Conservation (phyloP, 108 stramenopile genomes). For the Fragilaria crotonensis region DNA sequence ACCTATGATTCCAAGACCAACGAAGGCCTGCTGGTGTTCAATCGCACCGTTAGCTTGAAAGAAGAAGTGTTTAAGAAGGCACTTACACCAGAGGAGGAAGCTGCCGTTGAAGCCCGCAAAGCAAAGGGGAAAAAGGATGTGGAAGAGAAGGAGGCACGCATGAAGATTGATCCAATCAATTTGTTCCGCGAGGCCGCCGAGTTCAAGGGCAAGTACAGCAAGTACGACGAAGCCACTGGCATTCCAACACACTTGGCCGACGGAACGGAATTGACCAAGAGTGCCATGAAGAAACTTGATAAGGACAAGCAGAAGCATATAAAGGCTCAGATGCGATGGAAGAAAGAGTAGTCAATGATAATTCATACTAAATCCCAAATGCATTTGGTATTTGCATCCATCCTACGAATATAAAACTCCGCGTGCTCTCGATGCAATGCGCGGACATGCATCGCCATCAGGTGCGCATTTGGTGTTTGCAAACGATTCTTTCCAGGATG, state of each 20-base stretch:
- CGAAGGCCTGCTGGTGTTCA: constrained; percentile 81
- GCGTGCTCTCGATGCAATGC: too few species aligned
- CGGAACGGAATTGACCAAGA: constrained; percentile 89
- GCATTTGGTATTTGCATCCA: too few species aligned
- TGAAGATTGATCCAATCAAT: constrained; percentile 60
- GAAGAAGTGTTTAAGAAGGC: constrained; percentile 80
- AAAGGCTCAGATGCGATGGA: constrained; percentile 37
- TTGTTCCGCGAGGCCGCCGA: constrained; percentile 63
- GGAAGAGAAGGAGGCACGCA: constrained; percentile 57
- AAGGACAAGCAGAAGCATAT: constrained; percentile 91
- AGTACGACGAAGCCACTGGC: constrained; percentile 79
- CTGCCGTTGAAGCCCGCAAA: constrained; percentile 45
- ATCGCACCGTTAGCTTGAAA: constrained; percentile 90
- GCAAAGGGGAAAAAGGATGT: constrained; percentile 43
- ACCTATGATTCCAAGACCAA: constrained; percentile 50
- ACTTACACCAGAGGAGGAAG: constrained; percentile 47
- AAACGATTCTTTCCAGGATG: too few species aligned
- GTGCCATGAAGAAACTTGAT: constrained; percentile 85
- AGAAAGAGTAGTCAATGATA: too few species aligned
- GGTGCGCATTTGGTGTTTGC: too few species aligned
- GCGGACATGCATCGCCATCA: too few species aligned
- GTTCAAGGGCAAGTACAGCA: constrained; percentile 69
- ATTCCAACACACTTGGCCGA: constrained; percentile 82
- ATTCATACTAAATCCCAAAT: too few species aligned
- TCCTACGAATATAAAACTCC: too few species aligned